Evolutionary conservation across 208 protist genomes (phyloP).

Genomic region (Crithidia brevicula): DNA sequence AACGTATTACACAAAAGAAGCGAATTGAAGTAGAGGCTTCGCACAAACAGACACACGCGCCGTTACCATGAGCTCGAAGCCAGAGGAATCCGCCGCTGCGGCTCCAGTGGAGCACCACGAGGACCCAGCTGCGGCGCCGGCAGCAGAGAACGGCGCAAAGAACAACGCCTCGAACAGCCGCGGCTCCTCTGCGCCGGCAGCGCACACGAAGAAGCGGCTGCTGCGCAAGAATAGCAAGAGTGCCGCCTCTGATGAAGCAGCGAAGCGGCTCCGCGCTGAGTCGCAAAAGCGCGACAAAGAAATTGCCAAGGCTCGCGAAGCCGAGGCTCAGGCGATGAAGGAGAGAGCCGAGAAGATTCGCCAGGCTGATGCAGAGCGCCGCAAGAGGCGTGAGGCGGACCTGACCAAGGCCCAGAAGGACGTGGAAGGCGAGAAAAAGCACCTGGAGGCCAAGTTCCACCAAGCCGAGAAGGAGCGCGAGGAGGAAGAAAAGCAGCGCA

Average conservation of each 20-base stretch:
- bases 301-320: slow-evolving; percentile 28
- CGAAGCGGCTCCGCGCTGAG: slow-evolving; percentile 26
- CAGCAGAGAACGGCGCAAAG: not conserved
- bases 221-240: slow-evolving; percentile 38
- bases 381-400: slow-evolving; percentile 33
- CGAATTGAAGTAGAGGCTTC: no score
- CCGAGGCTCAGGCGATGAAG: slow-evolving; percentile 21
- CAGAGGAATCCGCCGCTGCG: not conserved
- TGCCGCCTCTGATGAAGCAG: slow-evolving; percentile 7
- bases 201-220: slow-evolving; percentile 36
- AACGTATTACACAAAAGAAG: no score
- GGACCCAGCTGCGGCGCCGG: not conserved
- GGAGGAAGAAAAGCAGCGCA: slow-evolving; percentile 40
- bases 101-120: slow-evolving; percentile 5
- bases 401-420: slow-evolving; percentile 19
- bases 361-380: slow-evolving; percentile 30
- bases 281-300: slow-evolving; percentile 29
- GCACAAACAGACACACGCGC: not conserved
- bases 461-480: slow-evolving; percentile 28
- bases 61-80: not conserved
- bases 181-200: not conserved
- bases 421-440: slow-evolving; percentile 23
- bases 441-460: slow-evolving; percentile 12
- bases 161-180: not conserved
- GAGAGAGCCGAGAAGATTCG: slow-evolving; percentile 35